phyloP scores from a whole-genome alignment of 345 rosid species.

The Alliaria petiolata region DNA sequence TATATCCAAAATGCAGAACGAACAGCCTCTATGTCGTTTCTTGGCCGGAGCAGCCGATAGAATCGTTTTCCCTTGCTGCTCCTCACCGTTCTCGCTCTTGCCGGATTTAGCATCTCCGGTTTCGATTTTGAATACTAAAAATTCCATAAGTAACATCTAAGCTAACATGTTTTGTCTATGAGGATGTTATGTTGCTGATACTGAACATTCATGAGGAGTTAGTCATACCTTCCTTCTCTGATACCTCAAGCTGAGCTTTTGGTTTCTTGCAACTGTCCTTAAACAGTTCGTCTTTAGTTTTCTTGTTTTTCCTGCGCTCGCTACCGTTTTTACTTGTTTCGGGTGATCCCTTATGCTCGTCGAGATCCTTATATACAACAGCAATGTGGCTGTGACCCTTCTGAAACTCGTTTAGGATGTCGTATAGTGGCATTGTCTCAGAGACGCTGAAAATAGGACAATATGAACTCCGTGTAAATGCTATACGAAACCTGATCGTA shows the following conservation, averaged over 20 bases:
- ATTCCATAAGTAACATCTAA: neutral
- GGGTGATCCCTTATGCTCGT: constrained; percentile 33
- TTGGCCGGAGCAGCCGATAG: constrained; percentile 59
- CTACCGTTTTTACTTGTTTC: constrained; percentile 37
- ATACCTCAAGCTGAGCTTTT: constrained; percentile 34
- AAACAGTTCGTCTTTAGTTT: constrained; percentile 32
- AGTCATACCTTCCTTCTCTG: constrained; percentile 50
- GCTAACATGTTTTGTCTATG: neutral
- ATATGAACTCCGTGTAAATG: neutral
- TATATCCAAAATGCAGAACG: constrained; percentile 77
- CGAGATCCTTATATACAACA: constrained; percentile 74
- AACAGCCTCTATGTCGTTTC: constrained; percentile 86
- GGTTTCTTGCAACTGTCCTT: constrained; percentile 60
- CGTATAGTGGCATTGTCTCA: constrained; percentile 84
- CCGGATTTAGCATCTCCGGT: constrained; percentile 33
- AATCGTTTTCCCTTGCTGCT: constrained; percentile 42
- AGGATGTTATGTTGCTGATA: neutral
- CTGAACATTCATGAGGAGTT: neutral
- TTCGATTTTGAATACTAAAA: constrained; percentile 35
- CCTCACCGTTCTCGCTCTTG: constrained; percentile 42
- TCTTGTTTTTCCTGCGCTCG: constrained; percentile 27
- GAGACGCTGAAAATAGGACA: constrained; percentile 50
- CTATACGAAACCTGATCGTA: neutral
- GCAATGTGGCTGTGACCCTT: constrained; percentile 98
- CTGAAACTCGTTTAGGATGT: constrained; percentile 91